phyloP scores from a whole-genome alignment of 2,329 filamentous ascomycete species.

The Aureobasidium sp. region DNA sequence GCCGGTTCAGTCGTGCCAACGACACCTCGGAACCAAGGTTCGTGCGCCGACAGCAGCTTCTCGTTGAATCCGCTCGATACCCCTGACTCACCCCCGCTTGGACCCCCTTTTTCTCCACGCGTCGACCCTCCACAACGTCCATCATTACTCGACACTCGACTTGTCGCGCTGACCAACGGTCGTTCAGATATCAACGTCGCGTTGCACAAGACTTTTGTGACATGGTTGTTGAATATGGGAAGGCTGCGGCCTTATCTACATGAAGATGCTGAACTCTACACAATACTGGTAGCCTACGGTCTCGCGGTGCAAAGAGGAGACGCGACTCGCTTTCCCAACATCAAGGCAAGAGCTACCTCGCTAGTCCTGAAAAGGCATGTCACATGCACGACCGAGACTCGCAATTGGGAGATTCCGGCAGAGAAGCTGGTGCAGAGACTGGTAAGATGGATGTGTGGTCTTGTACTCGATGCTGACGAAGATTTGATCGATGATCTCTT shows the following conservation, averaged over 20 bases:
- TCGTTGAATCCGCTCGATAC: background rate
- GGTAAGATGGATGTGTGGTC: constrained; percentile 9
- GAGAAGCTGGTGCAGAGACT: background rate
- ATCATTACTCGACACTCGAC: background rate
- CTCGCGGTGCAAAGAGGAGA: background rate
- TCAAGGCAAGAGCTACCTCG: constrained; percentile 4
- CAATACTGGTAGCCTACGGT: background rate
- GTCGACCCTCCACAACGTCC: background rate
- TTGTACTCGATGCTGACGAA: background rate
- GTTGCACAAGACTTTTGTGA: constrained; percentile 1
- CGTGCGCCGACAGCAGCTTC: background rate
- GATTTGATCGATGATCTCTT: background rate
- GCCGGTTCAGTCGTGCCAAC: background rate
- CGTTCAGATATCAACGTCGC: background rate
- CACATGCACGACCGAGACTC: background rate
- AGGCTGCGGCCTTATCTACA: background rate
- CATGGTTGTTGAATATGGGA: constrained; percentile 5
- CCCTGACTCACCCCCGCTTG: background rate
- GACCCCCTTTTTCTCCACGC: background rate
- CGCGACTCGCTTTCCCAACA: background rate
- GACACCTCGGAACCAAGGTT: background rate
- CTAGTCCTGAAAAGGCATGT: background rate
- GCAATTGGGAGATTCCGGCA: background rate
- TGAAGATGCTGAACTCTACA: background rate
- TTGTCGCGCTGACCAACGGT: background rate